Conservation (phyloP, 2,329 filamentous ascomycete genomes). For the Didymella keratinophila region DNA sequence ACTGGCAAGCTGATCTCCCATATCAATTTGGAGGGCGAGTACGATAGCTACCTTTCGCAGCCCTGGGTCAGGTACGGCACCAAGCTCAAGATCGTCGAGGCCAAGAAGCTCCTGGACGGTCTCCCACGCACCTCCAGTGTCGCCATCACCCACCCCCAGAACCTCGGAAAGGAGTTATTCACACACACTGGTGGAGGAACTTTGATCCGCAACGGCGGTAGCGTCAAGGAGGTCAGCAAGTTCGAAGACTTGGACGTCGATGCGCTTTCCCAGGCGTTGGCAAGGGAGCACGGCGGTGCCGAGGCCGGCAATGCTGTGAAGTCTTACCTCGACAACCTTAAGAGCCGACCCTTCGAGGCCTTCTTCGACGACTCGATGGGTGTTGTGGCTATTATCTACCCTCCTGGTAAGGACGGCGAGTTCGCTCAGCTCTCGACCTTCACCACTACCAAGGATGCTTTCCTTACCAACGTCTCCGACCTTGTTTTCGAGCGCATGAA, state of each 20-base stretch:
- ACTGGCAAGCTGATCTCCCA: conserved; percentile 94
- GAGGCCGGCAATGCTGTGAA: conserved; percentile 86
- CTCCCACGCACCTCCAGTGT: conserved; percentile 93
- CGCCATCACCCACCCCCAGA: conserved; percentile 95
- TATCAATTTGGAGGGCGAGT: conserved; percentile 98
- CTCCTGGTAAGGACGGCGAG: conserved; percentile 69
- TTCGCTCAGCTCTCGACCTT: conserved; percentile 88
- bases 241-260: conserved; percentile 79
- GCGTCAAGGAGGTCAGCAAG: conserved; percentile 76
- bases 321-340: conserved; percentile 81
- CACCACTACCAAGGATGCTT: conserved; percentile 91
- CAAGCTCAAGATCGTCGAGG: conserved; percentile 95
- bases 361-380: conserved; percentile 97
- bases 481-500: conserved; percentile 94
- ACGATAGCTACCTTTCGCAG: conserved; percentile 88
- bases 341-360: conserved; percentile 81
- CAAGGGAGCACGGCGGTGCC: conserved; percentile 81
- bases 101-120: conserved; percentile 89
- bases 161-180: conserved; percentile 95
- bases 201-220: conserved; percentile 89
- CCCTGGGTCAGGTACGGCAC: conserved; percentile 96
- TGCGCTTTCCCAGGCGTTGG: conserved; percentile 80
- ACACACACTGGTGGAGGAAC: conserved; percentile 95
- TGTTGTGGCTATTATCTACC: conserved; percentile 86
- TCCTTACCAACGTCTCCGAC: conserved; percentile 93